Evolutionary conservation across 306 rosid species (phyloP), one percentile per base, ranked within the genome.

Genomic region (Gastrolobium bilobum): DNA sequence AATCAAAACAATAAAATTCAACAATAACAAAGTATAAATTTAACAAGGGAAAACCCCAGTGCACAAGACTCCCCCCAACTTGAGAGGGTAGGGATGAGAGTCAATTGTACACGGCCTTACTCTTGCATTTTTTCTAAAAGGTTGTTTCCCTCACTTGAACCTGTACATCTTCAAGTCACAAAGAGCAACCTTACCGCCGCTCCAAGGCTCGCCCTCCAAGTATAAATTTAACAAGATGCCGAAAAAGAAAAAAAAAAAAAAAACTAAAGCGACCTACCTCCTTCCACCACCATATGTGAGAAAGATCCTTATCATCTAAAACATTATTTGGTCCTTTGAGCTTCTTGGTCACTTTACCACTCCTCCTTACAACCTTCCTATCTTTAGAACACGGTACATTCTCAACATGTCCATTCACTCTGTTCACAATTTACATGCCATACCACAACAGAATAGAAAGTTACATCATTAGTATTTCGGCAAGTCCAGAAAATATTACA

Each of bases 271-370:
- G 30, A 51, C 37, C 50, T 71, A 92, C 99, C 97, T 91, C 95
- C 79, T 91, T 91, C 97, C 99, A 92, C 97, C 99, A 94, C 35
- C 86, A 29, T 73, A 94, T 84, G 86, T 88, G 91, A 84, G 92
- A 84, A 77, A 91, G 85, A 72, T 81, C 89, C 81, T 89, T 94
- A 82, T 94, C 97, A 63, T 87, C 89, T 47, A 83, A 78, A 76
- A 82, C 81, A 81, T 77, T 74, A 29, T 75, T 84, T 50, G 58
- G 67, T 39, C 74, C 81, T 81, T 59, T 86, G 37, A 68, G 60
- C 83, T 91, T 92, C 89, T 88, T 92, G 64, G 86, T 62, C 40
- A 82, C 73, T 81, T 84, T 94, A 76, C 71, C 63, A 77, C 89
- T 84, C 74, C 92, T 87, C 71, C 71, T 76, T 40, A 72, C 78